Conservation (phyloP, 345 rosid species). For the Cochlearia excelsa region DNA sequence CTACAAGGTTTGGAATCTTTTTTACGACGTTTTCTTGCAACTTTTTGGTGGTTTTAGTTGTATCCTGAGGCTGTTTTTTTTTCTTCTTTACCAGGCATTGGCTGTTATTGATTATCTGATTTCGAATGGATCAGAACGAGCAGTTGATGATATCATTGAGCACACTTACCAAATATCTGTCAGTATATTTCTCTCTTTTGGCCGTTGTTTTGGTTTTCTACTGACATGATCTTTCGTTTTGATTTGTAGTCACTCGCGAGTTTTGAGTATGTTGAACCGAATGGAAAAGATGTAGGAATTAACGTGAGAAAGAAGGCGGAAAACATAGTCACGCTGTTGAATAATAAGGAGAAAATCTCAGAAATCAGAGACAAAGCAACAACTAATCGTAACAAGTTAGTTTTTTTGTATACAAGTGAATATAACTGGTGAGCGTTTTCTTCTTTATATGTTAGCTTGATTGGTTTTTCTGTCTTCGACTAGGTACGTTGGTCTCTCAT, state of each 20-base stretch:
- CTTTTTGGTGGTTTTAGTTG: slow-evolving; percentile 2
- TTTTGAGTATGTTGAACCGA: slow-evolving; percentile 94
- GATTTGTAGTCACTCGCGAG: slow-evolving; percentile 77
- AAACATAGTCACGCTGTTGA: slow-evolving; percentile 65
- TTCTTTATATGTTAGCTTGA: neutral
- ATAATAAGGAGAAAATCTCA: slow-evolving; percentile 81
- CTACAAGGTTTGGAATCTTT: no score
- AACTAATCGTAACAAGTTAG: slow-evolving; percentile 90
- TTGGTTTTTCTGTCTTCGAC: slow-evolving; percentile 5
- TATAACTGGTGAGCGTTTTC: neutral
- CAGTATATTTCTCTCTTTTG: slow-evolving; percentile 32
- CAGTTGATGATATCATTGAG: slow-evolving; percentile 93
- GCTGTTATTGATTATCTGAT: slow-evolving; percentile 90
- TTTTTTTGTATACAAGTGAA: slow-evolving; percentile 15
- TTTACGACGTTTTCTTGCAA: slow-evolving; percentile 4
- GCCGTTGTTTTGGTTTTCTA: slow-evolving; percentile 20
- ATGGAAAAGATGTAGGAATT: slow-evolving; percentile 88
- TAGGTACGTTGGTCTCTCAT: slow-evolving; percentile 94
- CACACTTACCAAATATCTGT: slow-evolving; percentile 96
- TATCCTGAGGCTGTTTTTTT: slow-evolving; percentile 6
- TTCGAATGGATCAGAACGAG: slow-evolving; percentile 97
- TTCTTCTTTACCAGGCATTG: slow-evolving; percentile 53
- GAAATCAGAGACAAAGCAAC: slow-evolving; percentile 86
- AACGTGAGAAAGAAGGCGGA: slow-evolving; percentile 97
- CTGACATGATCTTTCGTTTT: slow-evolving; percentile 29